Evolutionary conservation across 306 rosid genomes (phyloP).

Genomic region (Cicer yamashitae): DNA sequence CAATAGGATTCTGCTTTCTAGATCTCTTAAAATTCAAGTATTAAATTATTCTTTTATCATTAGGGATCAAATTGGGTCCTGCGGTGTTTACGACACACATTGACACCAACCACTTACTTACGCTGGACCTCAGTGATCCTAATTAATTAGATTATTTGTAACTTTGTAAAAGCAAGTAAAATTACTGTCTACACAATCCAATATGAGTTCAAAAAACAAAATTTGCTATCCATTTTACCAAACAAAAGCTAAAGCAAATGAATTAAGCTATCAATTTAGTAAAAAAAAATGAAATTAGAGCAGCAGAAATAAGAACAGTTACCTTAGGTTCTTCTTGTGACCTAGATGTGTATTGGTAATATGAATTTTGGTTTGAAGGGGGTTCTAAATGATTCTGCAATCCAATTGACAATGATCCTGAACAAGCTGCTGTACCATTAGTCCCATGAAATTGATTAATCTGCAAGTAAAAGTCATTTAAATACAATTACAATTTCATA

Average conservation of each 20-base stretch:
- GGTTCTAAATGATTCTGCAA: slow-evolving; percentile 56
- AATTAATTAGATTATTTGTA: no score
- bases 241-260: neutral
- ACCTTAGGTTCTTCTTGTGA: slow-evolving; percentile 51
- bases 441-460: slow-evolving; percentile 51
- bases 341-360: slow-evolving; percentile 40
- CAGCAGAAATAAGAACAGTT: neutral
- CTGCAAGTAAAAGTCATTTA: slow-evolving; percentile 40
- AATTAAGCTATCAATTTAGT: neutral
- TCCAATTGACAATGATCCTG: slow-evolving; percentile 47
- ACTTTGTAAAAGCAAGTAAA: neutral
- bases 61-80: neutral
- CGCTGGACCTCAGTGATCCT: neutral
- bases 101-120: neutral
- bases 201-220: neutral
- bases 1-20: slow-evolving; percentile 12
- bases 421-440: slow-evolving; percentile 10
- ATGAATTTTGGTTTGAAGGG: slow-evolving; percentile 81
- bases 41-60: neutral
- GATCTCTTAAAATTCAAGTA: slow-evolving; percentile 5
- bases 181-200: neutral
- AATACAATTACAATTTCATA: neutral
- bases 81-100: neutral
- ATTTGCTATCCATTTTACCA: neutral
- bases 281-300: neutral